These are phyloP conservation scores for Glaciozyma antarctica DNA, from an alignment of 768 basidiomycete species.

Conservation along the genomic window DNA sequence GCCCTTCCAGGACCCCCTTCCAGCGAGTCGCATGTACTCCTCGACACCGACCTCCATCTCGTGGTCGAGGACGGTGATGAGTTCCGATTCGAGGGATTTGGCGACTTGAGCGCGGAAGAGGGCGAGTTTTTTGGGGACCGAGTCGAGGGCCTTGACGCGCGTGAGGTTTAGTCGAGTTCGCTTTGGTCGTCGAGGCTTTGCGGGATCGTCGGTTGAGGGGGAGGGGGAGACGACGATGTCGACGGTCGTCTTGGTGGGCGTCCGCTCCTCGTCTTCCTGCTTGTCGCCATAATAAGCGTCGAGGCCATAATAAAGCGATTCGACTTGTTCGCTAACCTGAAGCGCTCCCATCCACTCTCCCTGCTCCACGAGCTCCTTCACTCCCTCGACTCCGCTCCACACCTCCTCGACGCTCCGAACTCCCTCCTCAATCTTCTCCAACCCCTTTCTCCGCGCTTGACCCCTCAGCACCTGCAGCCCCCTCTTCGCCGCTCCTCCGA, in stretches of 20 bases:
- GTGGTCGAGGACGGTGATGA: constrained; percentile 58
- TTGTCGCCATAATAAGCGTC: not conserved
- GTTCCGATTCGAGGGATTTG: constrained; percentile 62
- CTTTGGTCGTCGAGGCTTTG: not conserved
- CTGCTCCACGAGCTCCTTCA: constrained; percentile 71
- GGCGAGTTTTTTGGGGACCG: constrained; percentile 64
- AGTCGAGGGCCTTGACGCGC: constrained; percentile 59
- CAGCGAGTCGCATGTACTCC: constrained; percentile 62
- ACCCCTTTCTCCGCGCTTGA: constrained; percentile 47
- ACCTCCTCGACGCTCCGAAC: constrained; percentile 55
- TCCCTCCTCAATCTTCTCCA: constrained; percentile 44
- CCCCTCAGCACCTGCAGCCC: constrained; percentile 65
- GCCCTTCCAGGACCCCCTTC: constrained; percentile 38
- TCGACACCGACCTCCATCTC: constrained; percentile 52
- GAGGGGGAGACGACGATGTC: not conserved
- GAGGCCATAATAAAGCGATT: constrained; percentile 36
- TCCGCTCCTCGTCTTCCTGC: not conserved
- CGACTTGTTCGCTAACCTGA: constrained; percentile 59
- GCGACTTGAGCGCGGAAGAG: constrained; percentile 65
- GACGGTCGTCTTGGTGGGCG: not conserved
- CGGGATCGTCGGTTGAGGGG: constrained; percentile 15
- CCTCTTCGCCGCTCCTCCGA: constrained; percentile 50
- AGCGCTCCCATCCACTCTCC: constrained; percentile 85
- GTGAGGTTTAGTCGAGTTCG: constrained; percentile 51
- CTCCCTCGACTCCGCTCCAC: constrained; percentile 55